Base-by-base conservation (phyloP, 768 basidiomycete genomes). In the Scleroderma bovista region DNA sequence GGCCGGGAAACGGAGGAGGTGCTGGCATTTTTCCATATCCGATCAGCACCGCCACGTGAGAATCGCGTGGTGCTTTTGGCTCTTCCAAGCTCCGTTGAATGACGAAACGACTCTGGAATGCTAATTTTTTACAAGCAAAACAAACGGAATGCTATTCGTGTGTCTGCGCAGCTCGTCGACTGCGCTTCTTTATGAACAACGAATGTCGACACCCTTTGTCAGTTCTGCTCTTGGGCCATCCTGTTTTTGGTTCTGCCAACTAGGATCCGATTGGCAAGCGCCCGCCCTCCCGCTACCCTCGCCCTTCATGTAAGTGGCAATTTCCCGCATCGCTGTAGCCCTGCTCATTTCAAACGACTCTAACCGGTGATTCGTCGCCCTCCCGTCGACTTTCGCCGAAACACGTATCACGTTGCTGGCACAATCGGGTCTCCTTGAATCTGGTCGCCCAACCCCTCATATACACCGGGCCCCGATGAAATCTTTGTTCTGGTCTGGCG, bases 21-120 rank as follows among this genome's bases (percentile, higher is more conserved):
- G 12, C 19, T 10, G 29, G 41, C 38, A 44, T 8, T n/a, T n/a
- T 26, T 43, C 41, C 24, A 43, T 23, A 42, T 24, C 13, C 6
- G 41, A 22, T 23, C 23, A 47, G 20, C 38, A 41, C 32, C n/a
- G 42, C 41, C 51, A 52, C 51, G 46, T 47, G 46, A 42, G 46
- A 41, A 47, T 44, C 46, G 40, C 46, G 51, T 47, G 46, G 43
- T 22, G 44, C 4, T 33, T 46, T 39, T 31, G 19, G 36, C 46
- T 22, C 3, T 26, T 13, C 23, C 26, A 45, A 19, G 26, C 20
- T 26, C 32, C 46, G 46, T 42, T 19, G 13, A 39, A 19, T 12
- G 22, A 17, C 15, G 15, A 33, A 33, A 33, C 32, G 15, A 33
- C 7, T 8, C 32, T 8, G 15, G 15, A 33, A 33, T 33, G 7